These are phyloP conservation scores for Zygoascus meyerae DNA, from an alignment of 1,139 yeast genomes.

Conservation along the genomic window DNA sequence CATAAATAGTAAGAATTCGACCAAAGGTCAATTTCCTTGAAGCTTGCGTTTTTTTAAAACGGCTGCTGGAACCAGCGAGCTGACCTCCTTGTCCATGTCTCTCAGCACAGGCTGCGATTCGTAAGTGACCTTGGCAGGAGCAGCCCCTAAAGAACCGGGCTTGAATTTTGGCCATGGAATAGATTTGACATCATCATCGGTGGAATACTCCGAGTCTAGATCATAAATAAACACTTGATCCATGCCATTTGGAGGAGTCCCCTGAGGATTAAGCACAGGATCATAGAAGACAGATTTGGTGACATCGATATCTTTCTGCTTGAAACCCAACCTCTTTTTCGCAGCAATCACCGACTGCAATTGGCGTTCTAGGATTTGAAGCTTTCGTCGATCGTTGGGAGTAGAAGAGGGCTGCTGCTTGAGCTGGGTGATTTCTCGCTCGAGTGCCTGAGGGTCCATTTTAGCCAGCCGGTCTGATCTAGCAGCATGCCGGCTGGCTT, in stretches of 20 bases:
- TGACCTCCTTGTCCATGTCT: conserved; percentile 23
- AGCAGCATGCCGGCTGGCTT: conserved; percentile 23
- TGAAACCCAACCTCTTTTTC: conserved; percentile 24
- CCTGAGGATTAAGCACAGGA: conserved; percentile 26
- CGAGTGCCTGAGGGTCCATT: conserved; percentile 20
- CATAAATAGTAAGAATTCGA: background rate
- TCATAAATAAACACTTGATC: conserved; percentile 18
- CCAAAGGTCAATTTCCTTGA: background rate
- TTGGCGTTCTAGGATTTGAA: conserved; percentile 21
- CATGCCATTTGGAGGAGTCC: conserved; percentile 25
- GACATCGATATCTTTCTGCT: conserved; percentile 10
- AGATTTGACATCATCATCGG: conserved; percentile 18
- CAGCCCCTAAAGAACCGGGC: conserved; percentile 11
- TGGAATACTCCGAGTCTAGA: conserved; percentile 20
- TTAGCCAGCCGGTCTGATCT: conserved; percentile 19
- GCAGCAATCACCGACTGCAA: conserved; percentile 22
- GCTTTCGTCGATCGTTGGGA: conserved; percentile 18
- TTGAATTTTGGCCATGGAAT: conserved; percentile 24
- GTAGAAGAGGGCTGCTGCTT: conserved; percentile 11
- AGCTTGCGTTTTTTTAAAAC: conserved; percentile 18
- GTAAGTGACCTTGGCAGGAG: conserved; percentile 22
- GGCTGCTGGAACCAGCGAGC: conserved; percentile 23
- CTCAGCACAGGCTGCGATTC: conserved; percentile 25
- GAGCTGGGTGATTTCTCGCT: conserved; percentile 21
- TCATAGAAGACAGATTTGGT: conserved; percentile 28